Evolutionary conservation across 345 rosid species (phyloP).

Genomic region (Citrus glauca): DNA sequence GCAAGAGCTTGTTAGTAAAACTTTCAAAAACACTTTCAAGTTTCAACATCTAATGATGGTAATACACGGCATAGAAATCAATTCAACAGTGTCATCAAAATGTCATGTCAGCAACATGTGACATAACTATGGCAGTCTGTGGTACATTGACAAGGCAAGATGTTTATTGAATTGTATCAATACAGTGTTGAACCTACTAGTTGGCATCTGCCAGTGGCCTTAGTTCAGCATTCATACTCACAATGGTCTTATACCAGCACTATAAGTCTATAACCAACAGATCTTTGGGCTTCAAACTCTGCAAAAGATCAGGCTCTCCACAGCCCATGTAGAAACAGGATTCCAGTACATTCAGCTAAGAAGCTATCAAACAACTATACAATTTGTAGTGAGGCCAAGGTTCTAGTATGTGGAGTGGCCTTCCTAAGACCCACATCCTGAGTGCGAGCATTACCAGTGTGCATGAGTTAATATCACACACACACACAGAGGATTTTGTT

Average conservation of each 20-base stretch:
- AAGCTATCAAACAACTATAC: not conserved
- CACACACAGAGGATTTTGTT: too few relatives aligned
- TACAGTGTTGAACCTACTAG: not conserved
- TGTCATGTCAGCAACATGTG: not conserved
- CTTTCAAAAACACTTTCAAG: conserved; percentile 8
- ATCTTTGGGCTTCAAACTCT: not conserved
- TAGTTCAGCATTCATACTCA: not conserved
- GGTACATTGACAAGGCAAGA: not conserved
- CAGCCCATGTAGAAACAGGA: not conserved
- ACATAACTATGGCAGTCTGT: not conserved
- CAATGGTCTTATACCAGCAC: not conserved
- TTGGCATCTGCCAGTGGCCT: not conserved
- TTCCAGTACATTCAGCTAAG: not conserved
- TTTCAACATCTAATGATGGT: not conserved
- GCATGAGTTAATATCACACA: too few relatives aligned
- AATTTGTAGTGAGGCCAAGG: too few relatives aligned
- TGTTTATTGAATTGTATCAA: not conserved
- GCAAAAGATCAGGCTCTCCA: not conserved
- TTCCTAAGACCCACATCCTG: too few relatives aligned
- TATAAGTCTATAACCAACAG: not conserved
- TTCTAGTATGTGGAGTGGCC: too few relatives aligned
- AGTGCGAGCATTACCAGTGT: too few relatives aligned
- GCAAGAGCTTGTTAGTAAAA: not conserved
- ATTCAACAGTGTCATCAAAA: not conserved
- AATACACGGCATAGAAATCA: not conserved